Percentiles rank a stretch among this genome's conserved stretches.
These are phyloP conservation scores for Begonia masoniana DNA, from an alignment of 306 rosid species.

Conservation along the genomic window DNA sequence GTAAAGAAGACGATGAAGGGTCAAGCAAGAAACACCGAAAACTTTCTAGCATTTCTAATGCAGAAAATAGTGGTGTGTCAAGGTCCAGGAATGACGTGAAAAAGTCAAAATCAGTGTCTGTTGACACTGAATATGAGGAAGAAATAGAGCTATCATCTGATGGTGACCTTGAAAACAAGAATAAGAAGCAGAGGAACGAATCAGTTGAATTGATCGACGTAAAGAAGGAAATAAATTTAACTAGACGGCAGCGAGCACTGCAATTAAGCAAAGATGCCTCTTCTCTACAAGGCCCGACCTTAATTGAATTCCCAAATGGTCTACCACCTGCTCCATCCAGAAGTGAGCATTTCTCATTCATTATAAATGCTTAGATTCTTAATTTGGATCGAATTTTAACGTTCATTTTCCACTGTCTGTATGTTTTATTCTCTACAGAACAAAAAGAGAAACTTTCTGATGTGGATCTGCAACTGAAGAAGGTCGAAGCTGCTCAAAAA, in stretches of 20 bases:
- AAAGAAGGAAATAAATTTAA: conserved; percentile 68
- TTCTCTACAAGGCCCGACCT: conserved; percentile 40
- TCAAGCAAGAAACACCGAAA: conserved; percentile 63
- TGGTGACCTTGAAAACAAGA: conserved; percentile 56
- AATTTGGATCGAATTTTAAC: conserved; percentile 5
- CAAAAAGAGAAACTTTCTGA: conserved; percentile 86
- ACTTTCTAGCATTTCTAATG: conserved; percentile 58
- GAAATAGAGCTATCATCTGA: conserved; percentile 68
- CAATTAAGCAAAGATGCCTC: conserved; percentile 83
- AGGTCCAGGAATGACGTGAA: conserved; percentile 28
- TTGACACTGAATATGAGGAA: conserved; percentile 40
- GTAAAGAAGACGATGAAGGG: conserved; percentile 63
- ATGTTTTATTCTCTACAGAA: conserved; percentile 33
- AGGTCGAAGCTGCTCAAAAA: conserved; percentile 93
- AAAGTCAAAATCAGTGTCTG: conserved; percentile 24
- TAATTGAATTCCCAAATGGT: conserved; percentile 93
- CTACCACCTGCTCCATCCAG: conserved; percentile 88
- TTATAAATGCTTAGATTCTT: conserved; percentile 2
- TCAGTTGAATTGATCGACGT: conserved; percentile 58
- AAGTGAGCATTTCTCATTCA: conserved; percentile 43
- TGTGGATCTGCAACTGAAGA: conserved; percentile 73
- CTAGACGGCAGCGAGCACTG: conserved; percentile 80
- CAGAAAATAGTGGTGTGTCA: conserved; percentile 40
- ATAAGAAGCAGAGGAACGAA: conserved; percentile 74
- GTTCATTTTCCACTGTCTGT: conserved; percentile 8